Evolutionary conservation across 2,329 filamentous ascomycete genomes (phyloP), one percentile per base, ranked within the genome.

Genomic region (Botryotinia globosa): DNA sequence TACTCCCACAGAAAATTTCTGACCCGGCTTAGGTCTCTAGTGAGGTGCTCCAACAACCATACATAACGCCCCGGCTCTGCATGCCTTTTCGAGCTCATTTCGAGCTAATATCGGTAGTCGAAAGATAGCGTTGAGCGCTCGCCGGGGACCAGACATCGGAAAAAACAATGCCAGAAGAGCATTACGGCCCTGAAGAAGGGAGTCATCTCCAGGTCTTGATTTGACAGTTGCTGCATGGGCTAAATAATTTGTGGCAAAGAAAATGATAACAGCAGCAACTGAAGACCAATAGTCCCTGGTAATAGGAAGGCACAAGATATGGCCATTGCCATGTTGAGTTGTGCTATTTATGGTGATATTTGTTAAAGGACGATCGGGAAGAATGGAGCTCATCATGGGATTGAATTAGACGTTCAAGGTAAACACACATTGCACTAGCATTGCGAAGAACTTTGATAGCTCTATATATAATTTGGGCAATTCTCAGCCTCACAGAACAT

Each of bases 161-260:
- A 77, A 70, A 20, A 77, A 71, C 22, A 77, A 67, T 0, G 74
- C 71, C 5, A 58, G 32, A 10, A 73, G 14, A 39, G 62, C n/a
- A 39, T 59, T 61, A 10, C 44, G 42, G 0, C 48, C 69, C 56
- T 42, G 69, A 48, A 64, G 72, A 18, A 65, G 71, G 54, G 58
- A 9, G 37, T 59, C 51, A 34, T 78, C 74, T 18, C 77, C 78
- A 29, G 77, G 78, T 12, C 62, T 64, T 25, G 74, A 67, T 42
- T 61, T 74, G 5, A 77, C 69, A 1, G 78, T 80, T 18, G 75
- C 74, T 20, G 74, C 77, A 66, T 80, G 78, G 14, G 76, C 74
- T n/a, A 79, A 65, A 69, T 80, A 80, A 48, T 79, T 80, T 4
- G 68, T 76, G 29, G 77, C 51, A 69, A 73, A 79, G 72, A 79